Evolutionary conservation across 1,284 basidiomycete genomes (phyloP), one percentile per base, ranked within the genome.

Genomic region (Melanopsichium pennsylvanicum): DNA sequence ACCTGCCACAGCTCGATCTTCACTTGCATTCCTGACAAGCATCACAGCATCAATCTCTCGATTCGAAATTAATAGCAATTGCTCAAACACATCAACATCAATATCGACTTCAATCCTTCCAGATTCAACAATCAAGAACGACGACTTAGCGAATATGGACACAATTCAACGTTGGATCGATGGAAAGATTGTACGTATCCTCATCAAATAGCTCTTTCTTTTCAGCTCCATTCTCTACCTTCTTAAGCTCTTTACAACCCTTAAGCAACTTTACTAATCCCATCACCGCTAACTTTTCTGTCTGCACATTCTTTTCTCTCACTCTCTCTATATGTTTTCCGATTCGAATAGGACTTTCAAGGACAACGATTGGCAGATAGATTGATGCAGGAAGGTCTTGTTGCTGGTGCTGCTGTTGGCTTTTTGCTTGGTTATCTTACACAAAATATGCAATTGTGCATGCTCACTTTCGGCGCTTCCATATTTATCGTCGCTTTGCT

Each of bases 131-230:
- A 18, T n/a, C 32, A 16, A 12, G 32, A 34, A 13, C 10, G 12
- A 7, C 32, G n/a, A 13, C n/a, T 5, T 19, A 49, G n/a, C n/a
- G n/a, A 33, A n/a, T 12, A 70, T 70, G 67, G 67, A 64, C 9
- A 39, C 60, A 2, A 48, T 70, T 4, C 60, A 50, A 13, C 46
- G 38, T 6, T 42, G 55, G 18, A 23, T 70, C 41, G 67, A 70
- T 49, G 67, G 67, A 6, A 59, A 59, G 10, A 60, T 64, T 15
- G 67, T 70, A 55, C 26, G 67, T 57, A n/a, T n/a, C n/a, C n/a
- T n/a, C n/a, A n/a, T n/a, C n/a, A n/a, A n/a, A n/a, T n/a, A n/a
- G n/a, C n/a, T 16, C 15, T 22, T 13, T 27, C 32, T 27, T 15
- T 22, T 16, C 10, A 34, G 22, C 34, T 25, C 26, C 12, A 25